Base-by-base conservation (phyloP, 2,329 filamentous ascomycete genomes). In the Thielaviopsis punctulata region DNA sequence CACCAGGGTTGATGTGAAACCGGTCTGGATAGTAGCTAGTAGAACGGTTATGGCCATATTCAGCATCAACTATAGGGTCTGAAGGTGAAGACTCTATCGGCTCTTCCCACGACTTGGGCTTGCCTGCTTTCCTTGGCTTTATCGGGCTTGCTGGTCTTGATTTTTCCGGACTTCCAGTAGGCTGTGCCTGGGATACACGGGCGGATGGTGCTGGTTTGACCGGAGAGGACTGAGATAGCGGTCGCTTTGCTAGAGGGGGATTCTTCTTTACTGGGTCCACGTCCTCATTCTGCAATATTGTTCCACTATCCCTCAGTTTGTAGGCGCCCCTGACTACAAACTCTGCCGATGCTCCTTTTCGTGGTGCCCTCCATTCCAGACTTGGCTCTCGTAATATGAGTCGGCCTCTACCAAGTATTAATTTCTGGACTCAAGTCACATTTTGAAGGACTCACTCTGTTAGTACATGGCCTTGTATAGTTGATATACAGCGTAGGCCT, bases 401-500 rank as follows among this genome's bases (percentile, higher is more conserved):
- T 52, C 69, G 66, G 45, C 61, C 62, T 23, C 68, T 71, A 30
- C 9, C 21, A 4, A 18, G 9, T 24, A 55, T 53, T 58, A 57
- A 46, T n/a, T n/a, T 7, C 23, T 13, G 33, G n/a, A 10, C 13
- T 18, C 18, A 27, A 18, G 23, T 27, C 9, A 15, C 30, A 21
- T 4, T 15, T 12, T 33, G 15, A 45, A 36, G 8, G 36, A 56
- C 64, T 57, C 56, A 70, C 69, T 63, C 56, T 18, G 62, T 52
- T 22, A 70, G 54, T 21, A 65, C 62, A 56, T 70, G 67, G 46
- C 67, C 67, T 1, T 59, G 45, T 0, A 65, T 62, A 12, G 61
- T 63, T 0, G 58, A 57, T 8, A 66, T 13, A 57, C 65, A 69
- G 50, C 59, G 61, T 9, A 66, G 58, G 7, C 68, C 68, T 9